Evolutionary conservation across 2,329 filamentous ascomycete genomes (phyloP).

Genomic region (Calonectria ilicicola): DNA sequence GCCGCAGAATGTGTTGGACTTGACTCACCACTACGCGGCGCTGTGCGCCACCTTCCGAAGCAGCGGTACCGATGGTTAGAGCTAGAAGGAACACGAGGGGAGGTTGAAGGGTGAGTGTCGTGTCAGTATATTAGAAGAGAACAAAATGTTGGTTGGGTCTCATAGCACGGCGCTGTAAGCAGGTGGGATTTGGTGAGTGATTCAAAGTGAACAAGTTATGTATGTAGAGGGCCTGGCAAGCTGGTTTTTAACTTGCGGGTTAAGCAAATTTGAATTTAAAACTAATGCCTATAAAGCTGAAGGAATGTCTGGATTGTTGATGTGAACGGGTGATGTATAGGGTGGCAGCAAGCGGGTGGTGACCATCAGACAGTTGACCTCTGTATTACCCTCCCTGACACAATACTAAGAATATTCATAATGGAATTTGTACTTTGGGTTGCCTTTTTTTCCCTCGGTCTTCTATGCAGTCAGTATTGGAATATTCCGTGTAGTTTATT

Average conservation of each 20-base stretch:
- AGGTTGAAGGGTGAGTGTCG: neutral
- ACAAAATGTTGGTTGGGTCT: neutral
- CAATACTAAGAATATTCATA: too few relatives aligned
- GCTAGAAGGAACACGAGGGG: neutral
- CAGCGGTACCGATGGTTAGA: slow-evolving; percentile 86
- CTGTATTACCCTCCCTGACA: too few relatives aligned
- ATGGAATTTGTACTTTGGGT: too few relatives aligned
- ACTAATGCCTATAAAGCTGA: slow-evolving; percentile 15
- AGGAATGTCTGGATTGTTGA: neutral
- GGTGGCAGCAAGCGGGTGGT: neutral
- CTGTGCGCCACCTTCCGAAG: slow-evolving; percentile 95
- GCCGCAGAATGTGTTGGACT: slow-evolving; percentile 90
- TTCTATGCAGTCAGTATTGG: too few relatives aligned
- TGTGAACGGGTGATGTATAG: neutral
- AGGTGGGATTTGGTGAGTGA: neutral
- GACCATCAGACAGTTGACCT: too few relatives aligned
- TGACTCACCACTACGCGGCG: slow-evolving; percentile 96
- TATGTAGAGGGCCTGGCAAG: slow-evolving; percentile 18
- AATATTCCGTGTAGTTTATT: too few relatives aligned
- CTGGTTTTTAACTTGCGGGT: slow-evolving; percentile 10
- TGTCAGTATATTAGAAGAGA: neutral
- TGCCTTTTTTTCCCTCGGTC: too few relatives aligned
- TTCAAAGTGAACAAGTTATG: slow-evolving; percentile 11
- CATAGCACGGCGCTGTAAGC: slow-evolving; percentile 5
- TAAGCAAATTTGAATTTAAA: slow-evolving; percentile 21